Conservation (phyloP, 1,139 yeast genomes). For the Candida neerlandica region DNA sequence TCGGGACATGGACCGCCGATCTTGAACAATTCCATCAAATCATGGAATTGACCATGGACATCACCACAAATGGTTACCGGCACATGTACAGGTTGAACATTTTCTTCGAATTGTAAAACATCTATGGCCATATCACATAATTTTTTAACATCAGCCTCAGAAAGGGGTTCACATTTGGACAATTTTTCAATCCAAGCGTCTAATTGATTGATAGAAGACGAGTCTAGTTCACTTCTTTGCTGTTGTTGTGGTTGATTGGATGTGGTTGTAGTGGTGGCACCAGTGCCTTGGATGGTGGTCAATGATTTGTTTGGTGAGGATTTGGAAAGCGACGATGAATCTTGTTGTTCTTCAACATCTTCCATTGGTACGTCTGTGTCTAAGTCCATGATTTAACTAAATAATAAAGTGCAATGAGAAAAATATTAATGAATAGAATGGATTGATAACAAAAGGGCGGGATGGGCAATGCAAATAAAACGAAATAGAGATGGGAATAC, state of each 20-base stretch:
- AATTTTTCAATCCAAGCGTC: constrained; percentile 89
- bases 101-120: constrained; percentile 84
- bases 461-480: background rate
- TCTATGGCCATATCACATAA: constrained; percentile 92
- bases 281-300: constrained; percentile 9
- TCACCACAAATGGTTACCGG: constrained; percentile 98
- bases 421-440: background rate
- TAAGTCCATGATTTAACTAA: constrained; percentile 49
- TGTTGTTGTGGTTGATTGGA: constrained; percentile 2
- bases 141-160: constrained; percentile 79
- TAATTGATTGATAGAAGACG: constrained; percentile 56
- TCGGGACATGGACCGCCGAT: constrained; percentile 93
- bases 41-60: constrained; percentile 98
- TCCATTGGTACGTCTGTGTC: constrained; percentile 75
- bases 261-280: constrained; percentile 5
- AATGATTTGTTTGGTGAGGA: constrained; percentile 1
- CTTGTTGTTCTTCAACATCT: constrained; percentile 56
- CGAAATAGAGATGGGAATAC: background rate
- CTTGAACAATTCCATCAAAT: constrained; percentile 84
- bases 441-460: no score
- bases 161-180: constrained; percentile 77
- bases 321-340: constrained; percentile 12
- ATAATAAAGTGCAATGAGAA: background rate
- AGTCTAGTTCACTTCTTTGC: constrained; percentile 14
- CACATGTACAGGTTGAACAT: constrained; percentile 91